These are phyloP conservation scores for Leishmania martiniquensis DNA, from an alignment of 208 protist genomes.

Conservation along the genomic window DNA sequence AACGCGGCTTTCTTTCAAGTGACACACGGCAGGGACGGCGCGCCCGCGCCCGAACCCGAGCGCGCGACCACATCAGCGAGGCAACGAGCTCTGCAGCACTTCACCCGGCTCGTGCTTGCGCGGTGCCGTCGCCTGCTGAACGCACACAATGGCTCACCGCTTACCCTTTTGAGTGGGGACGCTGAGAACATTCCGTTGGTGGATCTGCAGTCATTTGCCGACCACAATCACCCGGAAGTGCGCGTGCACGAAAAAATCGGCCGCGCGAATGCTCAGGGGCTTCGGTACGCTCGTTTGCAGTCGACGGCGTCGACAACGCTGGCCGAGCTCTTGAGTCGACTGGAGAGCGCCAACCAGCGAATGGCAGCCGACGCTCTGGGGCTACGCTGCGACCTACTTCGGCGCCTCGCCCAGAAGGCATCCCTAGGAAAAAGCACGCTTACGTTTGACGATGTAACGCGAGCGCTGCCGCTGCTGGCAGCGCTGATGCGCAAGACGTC, in stretches of 20 bases:
- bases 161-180: slow-evolving; percentile 70
- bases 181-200: slow-evolving; percentile 72
- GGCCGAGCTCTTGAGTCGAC: slow-evolving; percentile 55
- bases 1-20: slow-evolving; percentile 55
- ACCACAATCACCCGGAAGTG: slow-evolving; percentile 55
- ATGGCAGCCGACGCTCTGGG: slow-evolving; percentile 16
- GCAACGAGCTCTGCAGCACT: slow-evolving; percentile 26
- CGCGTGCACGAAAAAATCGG: slow-evolving; percentile 78
- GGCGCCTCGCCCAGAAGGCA: slow-evolving; percentile 68
- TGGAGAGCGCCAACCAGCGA: slow-evolving; percentile 34
- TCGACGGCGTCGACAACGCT: slow-evolving; percentile 44
- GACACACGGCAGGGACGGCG: background rate
- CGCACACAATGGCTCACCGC: slow-evolving; percentile 30
- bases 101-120: slow-evolving; percentile 48
- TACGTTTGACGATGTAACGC: slow-evolving; percentile 55
- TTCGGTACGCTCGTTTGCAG: slow-evolving; percentile 59
- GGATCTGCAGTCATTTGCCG: slow-evolving; percentile 62
- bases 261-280: slow-evolving; percentile 67
- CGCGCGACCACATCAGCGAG: background rate
- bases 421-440: slow-evolving; percentile 49
- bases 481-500: slow-evolving; percentile 18
- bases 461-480: slow-evolving; percentile 64
- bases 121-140: slow-evolving; percentile 74
- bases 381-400: slow-evolving; percentile 60
- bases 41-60: background rate